Base-by-base conservation (phyloP, 2,329 filamentous ascomycete genomes). In the Cytospora chrysosperma region DNA sequence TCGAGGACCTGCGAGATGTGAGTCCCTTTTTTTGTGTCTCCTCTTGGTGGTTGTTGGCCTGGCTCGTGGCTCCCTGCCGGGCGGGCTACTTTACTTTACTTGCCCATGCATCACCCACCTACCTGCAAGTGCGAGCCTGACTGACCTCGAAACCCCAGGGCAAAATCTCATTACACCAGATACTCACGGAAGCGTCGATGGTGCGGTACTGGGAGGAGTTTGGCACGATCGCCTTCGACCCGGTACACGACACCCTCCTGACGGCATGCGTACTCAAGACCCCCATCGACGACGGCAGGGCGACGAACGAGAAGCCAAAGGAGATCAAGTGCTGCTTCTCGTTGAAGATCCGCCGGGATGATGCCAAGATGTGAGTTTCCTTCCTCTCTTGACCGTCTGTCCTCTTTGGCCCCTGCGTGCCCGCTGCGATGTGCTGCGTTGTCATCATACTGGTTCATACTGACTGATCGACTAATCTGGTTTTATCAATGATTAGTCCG, bases 161-260 rank as follows among this genome's bases (percentile, higher is more conserved):
- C 66, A 96, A 96, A 71, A 89, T 98, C 68, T 92, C 95, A 15
- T 85, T 99, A 55, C 95, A 99, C 74, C 93, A 99, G 75, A 96
- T 99, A 67, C 86, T 99, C 52, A 93, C 92, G 2, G 95, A 99
- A 78, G 92, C 96, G 66, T 96, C 93, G 49, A 86, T 97, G 65
- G 95, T 98, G 61, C 91, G 92, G 70, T 99, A 99, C 72, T 99
- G 95, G 95, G 95, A 99, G 77, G 97, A 99, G 72, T 99, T 99
- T 72, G 93, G 94, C 57, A 94, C 93, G 6, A 98, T 99, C 70
- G 96, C 95, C 12, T 99, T 99, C 76, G 95, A 99, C 73, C 87
- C 89, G 63, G 88, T 87, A 12, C 95, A 98, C 74, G 97, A 99
- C 75, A 96, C 94, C 26, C 92, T 99, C 71, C 81, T 99, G 69